phyloP scores from a whole-genome alignment of 495 filamentous ascomycete genomes.

The Neurospora pannonica region DNA sequence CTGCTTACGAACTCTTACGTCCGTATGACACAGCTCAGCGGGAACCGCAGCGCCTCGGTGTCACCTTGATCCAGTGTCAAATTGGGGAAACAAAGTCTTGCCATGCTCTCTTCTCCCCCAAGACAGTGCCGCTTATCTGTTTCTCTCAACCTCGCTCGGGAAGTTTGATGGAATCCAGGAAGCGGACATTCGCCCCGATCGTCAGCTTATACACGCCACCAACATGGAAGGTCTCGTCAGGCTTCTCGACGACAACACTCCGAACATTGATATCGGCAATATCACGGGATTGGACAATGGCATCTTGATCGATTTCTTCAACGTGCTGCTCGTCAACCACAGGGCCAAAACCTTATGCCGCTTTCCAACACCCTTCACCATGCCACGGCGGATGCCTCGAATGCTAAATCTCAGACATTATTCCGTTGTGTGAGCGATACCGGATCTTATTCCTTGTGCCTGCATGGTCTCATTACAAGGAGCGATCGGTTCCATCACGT shows the following conservation, averaged over 20 bases:
- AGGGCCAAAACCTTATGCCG: not conserved
- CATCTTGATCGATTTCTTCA: not conserved
- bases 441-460: constrained; percentile 2
- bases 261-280: not conserved
- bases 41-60: constrained; percentile 4
- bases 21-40: constrained; percentile 14
- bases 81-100: not conserved
- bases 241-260: not conserved
- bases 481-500: not conserved
- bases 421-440: constrained; percentile 11
- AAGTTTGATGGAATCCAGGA: not conserved
- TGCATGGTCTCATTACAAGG: not conserved
- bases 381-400: constrained; percentile 7
- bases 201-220: not conserved
- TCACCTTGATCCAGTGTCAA: constrained; percentile 4
- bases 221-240: not conserved
- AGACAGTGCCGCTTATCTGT: not conserved
- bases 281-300: not conserved
- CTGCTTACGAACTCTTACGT: constrained; percentile 18
- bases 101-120: not conserved
- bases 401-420: constrained; percentile 27
- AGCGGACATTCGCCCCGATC: not conserved
- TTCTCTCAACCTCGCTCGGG: not conserved
- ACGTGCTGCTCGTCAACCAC: not conserved
- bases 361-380: not conserved